Evolutionary conservation across 2,329 filamentous ascomycete genomes (phyloP), one percentile per base, ranked within the genome.

Genomic region (Botrytis squamosa): DNA sequence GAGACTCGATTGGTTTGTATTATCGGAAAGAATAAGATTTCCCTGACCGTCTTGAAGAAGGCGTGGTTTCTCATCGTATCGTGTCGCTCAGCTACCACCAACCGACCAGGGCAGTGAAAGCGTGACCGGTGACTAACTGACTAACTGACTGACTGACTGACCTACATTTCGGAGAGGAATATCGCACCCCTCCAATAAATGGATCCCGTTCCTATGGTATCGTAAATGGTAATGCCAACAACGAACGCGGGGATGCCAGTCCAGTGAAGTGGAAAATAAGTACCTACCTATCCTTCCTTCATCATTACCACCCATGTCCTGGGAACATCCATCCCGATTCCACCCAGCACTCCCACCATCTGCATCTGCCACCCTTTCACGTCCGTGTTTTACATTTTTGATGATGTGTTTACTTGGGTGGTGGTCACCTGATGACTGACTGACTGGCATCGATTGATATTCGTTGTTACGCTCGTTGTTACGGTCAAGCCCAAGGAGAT

Each of bases 381-480:
- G 36, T 9, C 44, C 14, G n/a, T 70, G 67, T 70, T 70, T 70
- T 70, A 59, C 67, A 70, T 59, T 42, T 57, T 57, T 70, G 67
- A 70, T 70, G 67, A 70, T 59, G 67, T 70, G 67, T 55, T 59
- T 59, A n/a, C 55, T 55, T 1, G 25, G 16, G 10, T 18, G 14
- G 7, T 18, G 3, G 40, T 55, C 64, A 66, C 64, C 64, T 66
- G 64, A 66, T 66, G 64, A n/a, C 33, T 33, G 33, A 33, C 33
- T 33, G 33, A 33, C 33, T 33, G 33, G 4, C 20, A 14, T 20
- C 6, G 16, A 22, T 20, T 60, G 33, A 38, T 1, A 38, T n/a
- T 63, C 38, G 36, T 40, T 63, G 60, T 63, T 63, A 18, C 33
- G 4, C 3, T 62, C 25, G 59, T 44, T 65, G 44, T 66, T 66